Base-by-base conservation (phyloP, 352 stramenopile species). In the Globisporangium cederbergense region DNA sequence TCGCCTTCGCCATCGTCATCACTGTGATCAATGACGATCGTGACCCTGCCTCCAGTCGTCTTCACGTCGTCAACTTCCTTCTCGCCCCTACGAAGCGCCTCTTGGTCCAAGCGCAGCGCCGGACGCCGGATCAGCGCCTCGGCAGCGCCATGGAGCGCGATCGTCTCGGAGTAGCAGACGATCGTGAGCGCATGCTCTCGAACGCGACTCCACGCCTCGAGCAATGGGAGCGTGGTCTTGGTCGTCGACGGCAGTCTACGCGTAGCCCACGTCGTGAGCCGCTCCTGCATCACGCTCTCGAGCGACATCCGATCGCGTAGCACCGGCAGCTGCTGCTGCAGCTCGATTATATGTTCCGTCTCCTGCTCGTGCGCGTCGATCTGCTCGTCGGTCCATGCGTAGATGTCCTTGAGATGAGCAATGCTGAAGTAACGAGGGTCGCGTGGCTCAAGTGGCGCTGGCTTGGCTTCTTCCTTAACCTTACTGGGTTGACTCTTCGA, bases 101-200 rank as follows among this genome's bases (percentile, higher is more conserved):
- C 30, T 9, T 57, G 50, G 16, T 57, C 50, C 50, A 57, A 43
- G 9, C 70, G 67, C 28, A 88, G 60, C 2, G 67, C 72, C 32
- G 74, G 76, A 4, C 72, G 73, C 54, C 81, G 72, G n/a, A 83
- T 83, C 22, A 90, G 49, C 25, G 70, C 69, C 40, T 78, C 71
- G 0, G 77, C 77, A 11, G 76, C 77, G 0, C 72, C 67, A 47
- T 83, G 69, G 32, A 88, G 62, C 18, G 74, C 77, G 25, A 75
- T 69, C 68, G 78, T 72, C 34, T 90, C 78, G 1, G 71, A 72
- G 53, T 71, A 71, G 0, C 43, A 32, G 4, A 78, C 66, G 10
- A 72, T 67, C 1, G 60, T 58, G 16, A 58, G 47, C n/a, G 65
- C 70, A 18, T 78, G 14, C 4, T 34, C 38, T n/a, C 64, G 66